Conservation (phyloP, 805 yeast species). For the Kodamaea lidongshanica region DNA sequence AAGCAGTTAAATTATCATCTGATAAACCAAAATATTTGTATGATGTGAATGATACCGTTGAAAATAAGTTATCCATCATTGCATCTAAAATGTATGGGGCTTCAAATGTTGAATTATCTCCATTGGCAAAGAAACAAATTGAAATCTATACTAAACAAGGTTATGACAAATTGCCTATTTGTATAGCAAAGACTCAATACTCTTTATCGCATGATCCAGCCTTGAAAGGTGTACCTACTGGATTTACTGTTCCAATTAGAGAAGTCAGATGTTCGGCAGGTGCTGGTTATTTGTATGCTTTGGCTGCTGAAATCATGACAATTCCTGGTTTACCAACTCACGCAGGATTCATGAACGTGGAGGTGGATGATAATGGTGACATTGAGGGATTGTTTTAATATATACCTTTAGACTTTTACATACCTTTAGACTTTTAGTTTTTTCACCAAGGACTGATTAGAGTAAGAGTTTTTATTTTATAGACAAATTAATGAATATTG, state of each 20-base stretch:
- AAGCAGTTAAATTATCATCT: conserved; percentile 49
- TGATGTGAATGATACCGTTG: conserved; percentile 65
- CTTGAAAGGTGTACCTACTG: conserved; percentile 91
- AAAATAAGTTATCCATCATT: conserved; percentile 70
- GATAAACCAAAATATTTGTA: conserved; percentile 52
- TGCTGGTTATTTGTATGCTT: conserved; percentile 93
- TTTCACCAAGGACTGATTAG: no score
- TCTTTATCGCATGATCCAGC: conserved; percentile 90
- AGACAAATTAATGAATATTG: no score
- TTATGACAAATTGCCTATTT: conserved; percentile 83
- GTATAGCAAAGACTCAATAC: conserved; percentile 97
- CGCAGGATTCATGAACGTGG: conserved; percentile 96
- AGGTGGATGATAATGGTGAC: conserved; percentile 82
- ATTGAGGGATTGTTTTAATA: conserved; percentile 84
- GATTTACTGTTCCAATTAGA: conserved; percentile 88
- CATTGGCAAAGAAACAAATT: conserved; percentile 74
- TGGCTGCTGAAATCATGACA: conserved; percentile 95
- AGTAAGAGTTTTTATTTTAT: no score
- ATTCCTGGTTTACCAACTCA: conserved; percentile 96
- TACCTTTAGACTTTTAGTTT: no score
- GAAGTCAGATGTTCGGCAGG: conserved; percentile 94
- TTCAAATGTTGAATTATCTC: conserved; percentile 70
- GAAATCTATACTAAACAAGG: conserved; percentile 82
- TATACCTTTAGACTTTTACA: no score
- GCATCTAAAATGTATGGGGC: conserved; percentile 94